Evolutionary conservation across 1,284 basidiomycete species (phyloP), one percentile per base, ranked within the genome.

Genomic region (Volvariella surrecta): DNA sequence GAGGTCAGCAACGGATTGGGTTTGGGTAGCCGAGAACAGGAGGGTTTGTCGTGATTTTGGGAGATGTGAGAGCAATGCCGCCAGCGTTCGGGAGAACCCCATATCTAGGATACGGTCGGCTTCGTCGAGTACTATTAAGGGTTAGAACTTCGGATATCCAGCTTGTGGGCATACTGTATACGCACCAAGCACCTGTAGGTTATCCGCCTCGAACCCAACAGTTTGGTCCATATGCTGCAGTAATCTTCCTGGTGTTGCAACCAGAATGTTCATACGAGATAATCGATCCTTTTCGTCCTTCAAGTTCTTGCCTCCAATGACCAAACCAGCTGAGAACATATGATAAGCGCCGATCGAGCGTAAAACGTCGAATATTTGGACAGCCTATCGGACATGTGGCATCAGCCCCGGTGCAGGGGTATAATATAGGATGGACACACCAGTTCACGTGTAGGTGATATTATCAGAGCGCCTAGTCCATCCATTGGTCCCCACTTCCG

Each of bases 171-270:
- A 19, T 16, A 40, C 24, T 16, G 15, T 16, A 39, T 30, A 70
- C 82, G 46, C 53, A 89, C 89, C 82, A n/a, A 99, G 78, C 16
- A 96, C 61, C 60, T 98, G 93, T 19, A 99, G 64, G 54, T 92
- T 90, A 51, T 89, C 84, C 30, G 82, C 82, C 48, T 95, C 92
- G 54, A 99, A 97, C 1, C 93, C 93, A 40, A 93, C 79, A 0
- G 96, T 98, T 64, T 98, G 93, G 59, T 99, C 96, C 82, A 99
- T 89, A 62, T 99, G 96, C 58, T 99, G 96, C 43, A 99, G 67
- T 21, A 99, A 67, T 43, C 96, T 77, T 13, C 95, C 96, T 1
- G 95, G 95, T 2, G 96, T 98, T 1, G 95, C 94, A 16, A 99
- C 89, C 19, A 99, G 76, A 47, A 99, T 96, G 58, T 99, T 99